These are phyloP conservation scores for Annulohypoxylon moriforme DNA, from an alignment of 495 filamentous ascomycete genomes.

Conservation along the genomic window DNA sequence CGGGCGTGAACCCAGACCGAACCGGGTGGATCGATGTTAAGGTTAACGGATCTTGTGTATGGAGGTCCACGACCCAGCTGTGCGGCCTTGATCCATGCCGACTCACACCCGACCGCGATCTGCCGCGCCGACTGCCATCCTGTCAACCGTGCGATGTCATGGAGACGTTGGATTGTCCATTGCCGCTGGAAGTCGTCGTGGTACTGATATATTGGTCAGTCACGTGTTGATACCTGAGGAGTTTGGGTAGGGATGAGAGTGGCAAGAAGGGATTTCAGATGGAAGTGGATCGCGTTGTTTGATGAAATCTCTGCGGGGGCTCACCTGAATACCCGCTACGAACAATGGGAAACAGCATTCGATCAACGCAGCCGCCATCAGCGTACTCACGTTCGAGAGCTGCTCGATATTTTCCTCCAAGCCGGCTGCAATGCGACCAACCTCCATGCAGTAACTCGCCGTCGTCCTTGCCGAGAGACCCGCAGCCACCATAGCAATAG, in stretches of 20 bases:
- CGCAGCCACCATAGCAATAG: slow-evolving; percentile 86
- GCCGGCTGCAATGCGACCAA: slow-evolving; percentile 85
- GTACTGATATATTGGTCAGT: slow-evolving; percentile 65
- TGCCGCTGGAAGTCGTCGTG: slow-evolving; percentile 74
- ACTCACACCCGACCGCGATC: slow-evolving; percentile 86
- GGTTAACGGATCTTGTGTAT: slow-evolving; percentile 66
- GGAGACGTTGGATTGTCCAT: slow-evolving; percentile 79
- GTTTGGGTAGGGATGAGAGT: too few species aligned
- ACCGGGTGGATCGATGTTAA: slow-evolving; percentile 44
- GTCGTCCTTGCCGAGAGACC: slow-evolving; percentile 77
- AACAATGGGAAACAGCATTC: slow-evolving; percentile 85
- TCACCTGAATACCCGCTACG: slow-evolving; percentile 78
- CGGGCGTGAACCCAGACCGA: slow-evolving; percentile 57
- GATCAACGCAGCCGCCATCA: slow-evolving; percentile 81
- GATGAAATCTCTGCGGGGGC: too few species aligned
- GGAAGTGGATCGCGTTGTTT: too few species aligned
- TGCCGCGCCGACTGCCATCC: slow-evolving; percentile 86
- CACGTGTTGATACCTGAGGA: too few species aligned
- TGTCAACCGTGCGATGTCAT: slow-evolving; percentile 79
- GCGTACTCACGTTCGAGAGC: slow-evolving; percentile 73
- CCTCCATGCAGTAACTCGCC: slow-evolving; percentile 72
- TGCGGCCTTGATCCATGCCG: slow-evolving; percentile 78
- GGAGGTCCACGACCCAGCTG: slow-evolving; percentile 78
- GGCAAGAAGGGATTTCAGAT: too few species aligned
- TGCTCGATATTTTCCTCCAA: slow-evolving; percentile 73